Evolutionary conservation across 805 yeast species (phyloP).

Genomic region (Lipomyces mesembrius): DNA sequence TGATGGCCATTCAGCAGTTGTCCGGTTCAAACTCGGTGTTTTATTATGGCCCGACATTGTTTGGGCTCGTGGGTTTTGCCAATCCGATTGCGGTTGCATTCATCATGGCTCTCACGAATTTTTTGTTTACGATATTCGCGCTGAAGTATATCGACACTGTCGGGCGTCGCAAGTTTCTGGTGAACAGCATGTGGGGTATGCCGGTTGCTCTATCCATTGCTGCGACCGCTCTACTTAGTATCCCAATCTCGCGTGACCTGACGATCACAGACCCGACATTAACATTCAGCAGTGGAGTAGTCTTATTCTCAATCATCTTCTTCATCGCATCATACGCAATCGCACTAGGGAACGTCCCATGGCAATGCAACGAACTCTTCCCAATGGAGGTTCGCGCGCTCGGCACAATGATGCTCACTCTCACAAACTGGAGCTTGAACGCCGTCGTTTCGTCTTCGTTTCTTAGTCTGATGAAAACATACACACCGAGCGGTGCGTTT

Average conservation of each 20-base stretch:
- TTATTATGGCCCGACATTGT: slow-evolving; percentile 92
- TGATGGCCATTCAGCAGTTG: slow-evolving; percentile 71
- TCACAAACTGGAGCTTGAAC: slow-evolving; percentile 93
- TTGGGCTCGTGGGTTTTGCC: slow-evolving; percentile 63
- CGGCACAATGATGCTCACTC: slow-evolving; percentile 87
- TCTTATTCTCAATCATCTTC: slow-evolving; percentile 80
- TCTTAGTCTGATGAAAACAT: slow-evolving; percentile 87
- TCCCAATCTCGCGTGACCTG: slow-evolving; percentile 57
- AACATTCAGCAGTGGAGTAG: slow-evolving; percentile 73
- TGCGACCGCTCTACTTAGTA: slow-evolving; percentile 87
- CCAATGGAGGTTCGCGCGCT: slow-evolving; percentile 91
- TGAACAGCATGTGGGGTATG: slow-evolving; percentile 84
- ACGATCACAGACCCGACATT: slow-evolving; percentile 55
- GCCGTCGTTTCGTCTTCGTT: slow-evolving; percentile 87
- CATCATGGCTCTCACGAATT: slow-evolving; percentile 90
- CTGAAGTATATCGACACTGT: slow-evolving; percentile 81
- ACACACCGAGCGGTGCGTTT: slow-evolving; percentile 94
- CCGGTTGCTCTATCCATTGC: slow-evolving; percentile 71
- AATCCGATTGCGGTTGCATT: slow-evolving; percentile 90
- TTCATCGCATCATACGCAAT: slow-evolving; percentile 88
- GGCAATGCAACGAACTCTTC: slow-evolving; percentile 95
- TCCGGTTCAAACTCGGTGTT: slow-evolving; percentile 95
- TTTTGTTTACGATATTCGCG: slow-evolving; percentile 81
- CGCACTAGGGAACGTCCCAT: slow-evolving; percentile 95
- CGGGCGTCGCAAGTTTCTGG: slow-evolving; percentile 81